phyloP scores from a whole-genome alignment of 2,329 filamentous ascomycete species.

The Colletotrichum neosansevieriae region DNA sequence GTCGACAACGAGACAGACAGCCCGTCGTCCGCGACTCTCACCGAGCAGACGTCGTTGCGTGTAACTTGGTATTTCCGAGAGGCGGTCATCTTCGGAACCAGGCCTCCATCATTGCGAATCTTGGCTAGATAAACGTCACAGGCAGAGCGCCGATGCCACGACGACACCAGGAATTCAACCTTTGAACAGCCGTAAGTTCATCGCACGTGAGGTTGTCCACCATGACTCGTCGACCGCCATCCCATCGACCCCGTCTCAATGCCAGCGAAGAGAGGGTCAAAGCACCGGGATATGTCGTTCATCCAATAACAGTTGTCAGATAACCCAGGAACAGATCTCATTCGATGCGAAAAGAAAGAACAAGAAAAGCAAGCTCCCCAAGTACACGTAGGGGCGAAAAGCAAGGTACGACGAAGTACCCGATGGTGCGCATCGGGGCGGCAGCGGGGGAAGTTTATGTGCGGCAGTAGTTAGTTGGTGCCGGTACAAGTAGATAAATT shows the following conservation, averaged over 20 bases:
- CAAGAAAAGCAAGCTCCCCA: background rate
- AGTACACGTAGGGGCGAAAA: background rate
- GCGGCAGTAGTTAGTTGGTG: background rate
- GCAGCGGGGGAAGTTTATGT: background rate
- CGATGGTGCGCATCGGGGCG: background rate
- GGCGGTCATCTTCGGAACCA: too few species aligned
- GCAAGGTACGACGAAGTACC: constrained; percentile 14
- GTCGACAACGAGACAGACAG: background rate
- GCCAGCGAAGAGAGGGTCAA: constrained; percentile 13
- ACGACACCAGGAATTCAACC: background rate
- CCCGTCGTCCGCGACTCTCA: background rate
- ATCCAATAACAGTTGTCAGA: constrained; percentile 22
- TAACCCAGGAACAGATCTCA: constrained; percentile 21
- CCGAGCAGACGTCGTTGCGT: background rate
- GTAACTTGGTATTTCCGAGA: too few species aligned
- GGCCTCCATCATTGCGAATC: too few species aligned
- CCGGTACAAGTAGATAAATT: background rate
- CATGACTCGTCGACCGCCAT: constrained; percentile 23
- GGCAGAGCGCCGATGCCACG: background rate
- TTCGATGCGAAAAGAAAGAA: constrained; percentile 11
- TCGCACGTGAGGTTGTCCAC: constrained; percentile 10
- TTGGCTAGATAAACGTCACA: too few species aligned
- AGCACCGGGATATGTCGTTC: constrained; percentile 22
- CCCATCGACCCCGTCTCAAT: constrained; percentile 14
- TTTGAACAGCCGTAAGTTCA: background rate